Evolutionary conservation across 257 asterid genomes (phyloP).

Genomic region (Solanum tacnaense): DNA sequence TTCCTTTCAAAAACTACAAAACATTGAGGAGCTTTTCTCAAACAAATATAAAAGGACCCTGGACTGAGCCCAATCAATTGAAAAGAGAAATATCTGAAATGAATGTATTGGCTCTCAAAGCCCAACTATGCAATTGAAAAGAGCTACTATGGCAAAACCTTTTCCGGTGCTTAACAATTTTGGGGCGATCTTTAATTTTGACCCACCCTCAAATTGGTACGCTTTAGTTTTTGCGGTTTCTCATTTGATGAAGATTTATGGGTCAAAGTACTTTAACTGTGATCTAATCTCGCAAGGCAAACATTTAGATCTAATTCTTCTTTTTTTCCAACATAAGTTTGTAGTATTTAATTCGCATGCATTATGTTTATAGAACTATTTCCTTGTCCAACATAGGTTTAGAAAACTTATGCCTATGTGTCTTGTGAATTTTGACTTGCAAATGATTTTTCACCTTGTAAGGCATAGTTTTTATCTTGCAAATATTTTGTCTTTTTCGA

Average conservation of each 20-base stretch:
- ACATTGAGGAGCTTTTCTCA: not conserved
- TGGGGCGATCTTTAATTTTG: not conserved
- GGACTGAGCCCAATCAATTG: not conserved
- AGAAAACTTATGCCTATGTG: not conserved
- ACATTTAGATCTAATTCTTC: not conserved
- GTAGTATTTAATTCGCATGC: not conserved
- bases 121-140: not conserved
- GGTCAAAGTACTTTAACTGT: not conserved
- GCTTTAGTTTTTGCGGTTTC: not conserved
- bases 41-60: not conserved
- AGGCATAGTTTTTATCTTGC: too few species aligned
- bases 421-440: not conserved
- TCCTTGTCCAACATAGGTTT: not conserved
- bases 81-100: not conserved
- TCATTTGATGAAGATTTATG: not conserved
- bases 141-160: not conserved
- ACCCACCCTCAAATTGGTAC: too few species aligned
- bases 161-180: not conserved
- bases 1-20: not conserved
- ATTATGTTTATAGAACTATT: too few species aligned
- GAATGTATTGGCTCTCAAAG: not conserved
- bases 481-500: too few species aligned
- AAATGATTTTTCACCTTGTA: accelerated
- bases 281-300: not conserved
- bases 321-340: not conserved